These are phyloP conservation scores for Naganishia sp. DNA, from an alignment of 1,284 basidiomycete genomes.

Conservation along the genomic window DNA sequence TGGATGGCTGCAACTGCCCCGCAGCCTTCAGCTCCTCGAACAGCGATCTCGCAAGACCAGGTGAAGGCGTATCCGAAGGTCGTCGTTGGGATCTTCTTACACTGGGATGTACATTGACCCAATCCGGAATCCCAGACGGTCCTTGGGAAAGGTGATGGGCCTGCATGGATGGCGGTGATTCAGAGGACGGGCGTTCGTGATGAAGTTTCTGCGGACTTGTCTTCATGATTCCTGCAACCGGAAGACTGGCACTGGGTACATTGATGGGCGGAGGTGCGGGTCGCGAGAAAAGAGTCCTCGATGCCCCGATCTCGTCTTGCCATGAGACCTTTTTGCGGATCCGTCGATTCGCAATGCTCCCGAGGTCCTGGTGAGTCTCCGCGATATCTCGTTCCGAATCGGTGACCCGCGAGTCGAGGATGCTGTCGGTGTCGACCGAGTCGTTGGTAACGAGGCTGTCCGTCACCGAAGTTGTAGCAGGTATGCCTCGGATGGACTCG, in stretches of 20 bases:
- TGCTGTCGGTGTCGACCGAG: not conserved
- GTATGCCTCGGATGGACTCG: not conserved
- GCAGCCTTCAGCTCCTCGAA: conserved; percentile 6
- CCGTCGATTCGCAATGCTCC: not conserved
- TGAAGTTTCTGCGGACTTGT: not conserved
- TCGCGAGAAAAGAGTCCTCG: no score
- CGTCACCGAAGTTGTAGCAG: not conserved
- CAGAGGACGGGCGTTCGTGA: not conserved
- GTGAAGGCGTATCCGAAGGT: conserved; percentile 8
- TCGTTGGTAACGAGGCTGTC: conserved; percentile 3
- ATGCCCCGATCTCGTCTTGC: conserved; percentile 2
- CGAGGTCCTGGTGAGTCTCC: not conserved
- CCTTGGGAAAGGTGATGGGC: conserved; percentile 3
- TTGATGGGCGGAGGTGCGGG: not conserved
- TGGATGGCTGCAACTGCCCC: not conserved
- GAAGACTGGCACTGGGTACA: not conserved
- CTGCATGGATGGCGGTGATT: not conserved
- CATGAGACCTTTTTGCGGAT: conserved; percentile 23
- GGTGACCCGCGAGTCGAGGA: no score
- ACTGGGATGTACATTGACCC: not conserved
- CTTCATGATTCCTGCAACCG: not conserved
- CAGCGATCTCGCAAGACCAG: not conserved
- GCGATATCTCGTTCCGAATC: not conserved
- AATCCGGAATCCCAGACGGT: not conserved
- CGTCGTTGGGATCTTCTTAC: not conserved